Evolutionary conservation across 2,329 filamentous ascomycete genomes (phyloP), one percentile per base, ranked within the genome.

Genomic region (Ascochyta viciae-villosae): DNA sequence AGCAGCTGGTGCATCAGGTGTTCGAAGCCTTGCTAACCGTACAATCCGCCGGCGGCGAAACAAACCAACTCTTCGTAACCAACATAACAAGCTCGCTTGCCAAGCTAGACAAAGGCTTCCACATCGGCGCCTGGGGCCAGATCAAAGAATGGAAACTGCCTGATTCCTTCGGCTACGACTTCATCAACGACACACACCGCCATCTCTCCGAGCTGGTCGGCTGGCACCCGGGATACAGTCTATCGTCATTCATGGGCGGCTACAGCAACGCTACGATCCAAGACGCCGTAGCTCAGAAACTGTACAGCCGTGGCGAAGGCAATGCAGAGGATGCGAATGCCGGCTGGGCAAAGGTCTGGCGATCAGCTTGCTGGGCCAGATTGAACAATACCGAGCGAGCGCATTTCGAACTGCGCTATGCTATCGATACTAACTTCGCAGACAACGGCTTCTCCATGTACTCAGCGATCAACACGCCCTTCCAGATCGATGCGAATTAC

Each of bases 401-500:
- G 0, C 78, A 85, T 58, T 76, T 75, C 16, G 76, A 83, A 52
- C 70, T 85, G 15, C 74, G 77, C 5, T 81, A 81, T 35, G 78
- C 82, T 1, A 78, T 85, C 15, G 71, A 77, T 22, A 68, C 76
- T 34, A 85, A 85, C 60, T 80, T 84, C 23, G 83, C 76, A 0
- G 70, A 52, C 0, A 86, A 85, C 60, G 78, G 79, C 2, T 69
- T 85, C 27, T 80, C 76, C 38, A 83, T 85, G 78, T 86, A 85
- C 62, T 70, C 61, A 8, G 81, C 75, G 0, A 65, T 71, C 9
- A 68, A 76, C 6, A 68, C 71, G 42, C 82, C 84, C 1, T 86
- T 86, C 60, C 84, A 86, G 72, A 85, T 86, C 53, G 84, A 86
- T 65, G 84, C 83, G 6, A 86, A 86, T 63, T 85, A 83, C 57